Evolutionary conservation across 169 alveolate species (phyloP), one percentile per base, ranked within the genome.

Genomic region (Theileria luwenshuni): DNA sequence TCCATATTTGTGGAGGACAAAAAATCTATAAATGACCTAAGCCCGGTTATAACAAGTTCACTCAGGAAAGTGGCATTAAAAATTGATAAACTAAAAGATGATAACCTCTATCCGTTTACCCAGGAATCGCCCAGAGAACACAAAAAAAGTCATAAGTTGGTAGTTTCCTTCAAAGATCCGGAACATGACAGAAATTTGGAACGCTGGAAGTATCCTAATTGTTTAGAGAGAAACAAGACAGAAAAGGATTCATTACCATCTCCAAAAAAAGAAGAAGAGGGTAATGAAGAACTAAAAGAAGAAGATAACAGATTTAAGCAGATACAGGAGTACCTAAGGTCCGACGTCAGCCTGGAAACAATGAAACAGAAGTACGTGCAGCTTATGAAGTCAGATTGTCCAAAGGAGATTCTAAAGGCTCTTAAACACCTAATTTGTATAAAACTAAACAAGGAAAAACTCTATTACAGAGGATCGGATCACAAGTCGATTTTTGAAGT

Each of bases 381-480:
- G n/a, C 70, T 79, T 48, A 74, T 83, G 38, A 79, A 79, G 49
- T 30, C 28, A 27, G 76, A 79, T 10, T 79, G 83, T 38, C 54
- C 77, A 1, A 67, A 25, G 19, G 54, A 67, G 19, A 45, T 69
- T 12, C 41, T 69, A 6, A 61, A 48, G 38, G 62, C 86, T 15
- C 74, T 79, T 49, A 79, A 79, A 63, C 86, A 79, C 62, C 56
- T 72, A 32, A 79, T 79, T 19, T 79, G 86, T 43, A 2, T 2
- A 0, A 27, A 62, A 5, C 61, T 70, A 38, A 47, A 62, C 48
- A 79, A 72, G 64, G 75, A 61, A 33, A 54, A 68, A 62, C 69
- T 79, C 6, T 79, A 79, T 64, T 35, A 68, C 28, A 62, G 45
- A 23, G 41, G 76, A 19, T 13, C 23, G 25, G 69, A 64, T 8